Evolutionary conservation across 441 rosid genomes (phyloP).

Genomic region (Aleurites moluccanus): DNA sequence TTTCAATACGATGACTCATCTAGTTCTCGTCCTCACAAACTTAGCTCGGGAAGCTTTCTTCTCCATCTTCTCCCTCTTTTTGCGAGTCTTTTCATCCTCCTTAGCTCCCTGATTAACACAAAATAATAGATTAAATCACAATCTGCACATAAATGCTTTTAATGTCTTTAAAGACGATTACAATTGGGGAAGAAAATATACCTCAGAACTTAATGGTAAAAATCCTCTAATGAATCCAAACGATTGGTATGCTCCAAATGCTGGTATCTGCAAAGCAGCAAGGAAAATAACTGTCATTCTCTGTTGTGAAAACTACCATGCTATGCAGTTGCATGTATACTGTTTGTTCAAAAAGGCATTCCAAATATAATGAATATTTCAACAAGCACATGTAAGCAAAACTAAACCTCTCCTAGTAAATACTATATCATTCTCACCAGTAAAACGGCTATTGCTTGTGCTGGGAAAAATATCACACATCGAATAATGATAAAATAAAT

Average conservation of each 20-base stretch:
- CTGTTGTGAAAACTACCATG: not conserved
- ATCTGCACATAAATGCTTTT: not conserved
- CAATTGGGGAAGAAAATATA: constrained; percentile 19
- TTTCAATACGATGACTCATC: constrained; percentile 23
- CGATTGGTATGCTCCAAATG: constrained; percentile 69
- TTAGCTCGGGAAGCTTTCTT: constrained; percentile 55
- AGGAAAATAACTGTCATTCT: not conserved
- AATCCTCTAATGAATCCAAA: constrained; percentile 64
- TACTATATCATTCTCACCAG: not conserved
- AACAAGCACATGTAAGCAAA: not conserved
- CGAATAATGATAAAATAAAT: too few relatives aligned
- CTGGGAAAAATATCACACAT: too few relatives aligned
- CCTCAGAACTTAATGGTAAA: constrained; percentile 68
- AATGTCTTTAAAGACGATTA: not conserved
- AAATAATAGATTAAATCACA: not conserved
- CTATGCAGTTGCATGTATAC: not conserved
- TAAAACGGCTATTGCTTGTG: not conserved
- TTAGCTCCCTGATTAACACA: constrained; percentile 37
- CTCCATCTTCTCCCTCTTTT: constrained; percentile 71
- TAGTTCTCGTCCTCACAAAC: constrained; percentile 49
- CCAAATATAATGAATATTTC: not conserved
- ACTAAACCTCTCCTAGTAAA: not conserved
- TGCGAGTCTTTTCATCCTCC: constrained; percentile 66
- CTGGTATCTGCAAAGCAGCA: constrained; percentile 56
- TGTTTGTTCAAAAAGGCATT: not conserved